Base-by-base conservation (phyloP, 139 green algal genomes). In the Auxenochlorella protothecoides region DNA sequence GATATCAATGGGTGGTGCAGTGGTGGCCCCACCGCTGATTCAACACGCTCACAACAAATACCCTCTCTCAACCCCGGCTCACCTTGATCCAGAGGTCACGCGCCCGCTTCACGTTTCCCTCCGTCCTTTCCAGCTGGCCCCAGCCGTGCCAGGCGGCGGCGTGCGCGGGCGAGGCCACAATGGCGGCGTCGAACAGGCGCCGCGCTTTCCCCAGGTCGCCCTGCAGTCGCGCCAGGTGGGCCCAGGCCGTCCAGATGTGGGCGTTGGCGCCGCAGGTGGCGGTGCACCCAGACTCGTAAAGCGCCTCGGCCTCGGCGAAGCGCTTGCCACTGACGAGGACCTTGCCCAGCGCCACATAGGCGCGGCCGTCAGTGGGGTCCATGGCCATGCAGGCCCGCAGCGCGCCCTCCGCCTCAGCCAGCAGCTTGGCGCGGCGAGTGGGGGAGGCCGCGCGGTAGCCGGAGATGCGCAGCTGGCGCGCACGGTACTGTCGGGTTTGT, bases 81-180 rank as follows among this genome's bases (percentile, higher is more conserved):
- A 44, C 27, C 27, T 44, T 44, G 27, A 44, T 44, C 27, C 27
- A 44, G 27, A 44, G 27, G 27, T 44, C 27, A 44, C 27, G 27
- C 27, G 27, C 27, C 27, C 27, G 27, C 27, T 44, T 44, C 27
- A 44, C 27, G 78, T 97, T 94, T 53, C 94, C 94, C 71, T 94
- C 69, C 12, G 66, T 67, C 84, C 92, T 91, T 83, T 99, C 94
- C 74, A 99, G 84, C 78, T 95, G 84, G 8, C 93, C 94, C 94
- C 94, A 99, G 63, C 90, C 93, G 80, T 99, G 94, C 89, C 91
- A 99, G 0, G 93, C 90, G 5, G 92, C 91, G 16, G 89, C 90
- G 72, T 99, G 94, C 66, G 70, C 75, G 15, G 78, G 70, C 74
- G 94, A 83, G 55, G 93, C 93, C 59, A 93, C 89, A 7, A 90